These are phyloP conservation scores for Pyricularia pennisetigena DNA, from an alignment of 2,329 filamentous ascomycete species.

Conservation along the genomic window DNA sequence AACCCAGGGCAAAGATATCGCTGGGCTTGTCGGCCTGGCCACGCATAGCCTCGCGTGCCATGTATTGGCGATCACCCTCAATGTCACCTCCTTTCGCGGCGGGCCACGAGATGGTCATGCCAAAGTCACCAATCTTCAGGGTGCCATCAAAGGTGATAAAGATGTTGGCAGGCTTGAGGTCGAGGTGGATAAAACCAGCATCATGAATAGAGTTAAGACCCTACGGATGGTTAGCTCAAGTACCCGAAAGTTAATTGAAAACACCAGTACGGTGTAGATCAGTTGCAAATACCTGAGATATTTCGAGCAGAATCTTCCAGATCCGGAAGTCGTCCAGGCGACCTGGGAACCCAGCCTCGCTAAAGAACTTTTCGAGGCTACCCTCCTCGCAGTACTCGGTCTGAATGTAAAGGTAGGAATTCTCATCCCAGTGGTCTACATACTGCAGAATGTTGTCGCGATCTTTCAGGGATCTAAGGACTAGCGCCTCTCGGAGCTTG, in stretches of 20 bases:
- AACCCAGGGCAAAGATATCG: slow-evolving; percentile 86
- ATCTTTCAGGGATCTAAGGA: slow-evolving; percentile 65
- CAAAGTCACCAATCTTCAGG: slow-evolving; percentile 81
- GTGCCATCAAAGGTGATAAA: slow-evolving; percentile 73
- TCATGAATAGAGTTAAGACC: slow-evolving; percentile 87
- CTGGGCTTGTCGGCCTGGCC: slow-evolving; percentile 83
- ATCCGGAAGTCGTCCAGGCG: slow-evolving; percentile 94
- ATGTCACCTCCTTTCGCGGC: slow-evolving; percentile 69
- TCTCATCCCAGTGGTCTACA: slow-evolving; percentile 79
- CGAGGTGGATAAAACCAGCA: slow-evolving; percentile 74
- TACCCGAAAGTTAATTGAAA: background rate
- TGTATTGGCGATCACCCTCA: slow-evolving; percentile 93
- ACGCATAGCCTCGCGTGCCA: slow-evolving; percentile 83
- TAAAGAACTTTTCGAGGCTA: slow-evolving; percentile 76
- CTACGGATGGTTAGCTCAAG: slow-evolving; percentile 31
- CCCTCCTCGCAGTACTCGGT: slow-evolving; percentile 96
- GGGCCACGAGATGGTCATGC: slow-evolving; percentile 71
- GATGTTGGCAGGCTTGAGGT: slow-evolving; percentile 78
- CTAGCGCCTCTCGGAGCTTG: slow-evolving; percentile 75
- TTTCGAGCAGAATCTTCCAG: slow-evolving; percentile 92
- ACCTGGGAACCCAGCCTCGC: slow-evolving; percentile 72
- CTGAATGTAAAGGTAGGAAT: slow-evolving; percentile 85
- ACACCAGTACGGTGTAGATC: slow-evolving; percentile 21
- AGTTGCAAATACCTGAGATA: slow-evolving; percentile 52
- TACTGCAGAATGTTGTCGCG: slow-evolving; percentile 81